Evolutionary conservation across 192 early-diverging fungal genomes (phyloP).

Genomic region (Linnemannia schmuckeri): DNA sequence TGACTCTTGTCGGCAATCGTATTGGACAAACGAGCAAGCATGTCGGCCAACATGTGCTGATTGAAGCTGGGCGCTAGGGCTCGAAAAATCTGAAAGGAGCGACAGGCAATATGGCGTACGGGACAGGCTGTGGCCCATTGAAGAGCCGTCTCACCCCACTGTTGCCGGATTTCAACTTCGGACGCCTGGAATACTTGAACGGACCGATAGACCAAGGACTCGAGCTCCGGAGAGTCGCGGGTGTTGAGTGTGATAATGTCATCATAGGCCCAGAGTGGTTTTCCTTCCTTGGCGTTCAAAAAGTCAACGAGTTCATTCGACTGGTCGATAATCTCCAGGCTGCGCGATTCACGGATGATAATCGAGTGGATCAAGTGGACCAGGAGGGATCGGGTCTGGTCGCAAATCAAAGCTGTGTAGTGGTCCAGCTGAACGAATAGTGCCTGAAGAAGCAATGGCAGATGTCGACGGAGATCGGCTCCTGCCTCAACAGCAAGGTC

Average conservation of each 20-base stretch:
- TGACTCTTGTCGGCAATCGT: constrained; percentile 80
- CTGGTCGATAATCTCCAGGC: constrained; percentile 62
- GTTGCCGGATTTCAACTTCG: constrained; percentile 67
- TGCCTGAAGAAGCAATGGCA: constrained; percentile 81
- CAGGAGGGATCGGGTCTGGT: constrained; percentile 79
- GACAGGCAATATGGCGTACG: constrained; percentile 88
- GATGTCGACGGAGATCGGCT: constrained; percentile 68
- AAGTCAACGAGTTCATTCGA: constrained; percentile 61
- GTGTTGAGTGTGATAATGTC: constrained; percentile 73
- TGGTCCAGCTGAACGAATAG: constrained; percentile 89
- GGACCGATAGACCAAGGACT: constrained; percentile 62
- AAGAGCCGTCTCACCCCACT: constrained; percentile 86
- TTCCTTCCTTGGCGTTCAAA: constrained; percentile 76
- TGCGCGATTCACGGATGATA: constrained; percentile 71
- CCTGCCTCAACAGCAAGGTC: constrained; percentile 86
- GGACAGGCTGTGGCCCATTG: constrained; percentile 88
- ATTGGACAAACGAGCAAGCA: constrained; percentile 80
- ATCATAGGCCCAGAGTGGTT: constrained; percentile 84
- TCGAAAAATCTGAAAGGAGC: constrained; percentile 88
- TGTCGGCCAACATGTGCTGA: constrained; percentile 80
- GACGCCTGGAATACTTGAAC: constrained; percentile 63
- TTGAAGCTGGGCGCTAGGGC: constrained; percentile 78
- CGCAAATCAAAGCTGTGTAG: constrained; percentile 79
- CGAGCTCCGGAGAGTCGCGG: constrained; percentile 61
- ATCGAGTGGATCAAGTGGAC: constrained; percentile 84